A percentile compares a stretch with the other conserved stretches of the same genome.
These are phyloP conservation scores for Wallacemonas sp. DNA, from an alignment of 208 protist genomes.

Conservation along the genomic window DNA sequence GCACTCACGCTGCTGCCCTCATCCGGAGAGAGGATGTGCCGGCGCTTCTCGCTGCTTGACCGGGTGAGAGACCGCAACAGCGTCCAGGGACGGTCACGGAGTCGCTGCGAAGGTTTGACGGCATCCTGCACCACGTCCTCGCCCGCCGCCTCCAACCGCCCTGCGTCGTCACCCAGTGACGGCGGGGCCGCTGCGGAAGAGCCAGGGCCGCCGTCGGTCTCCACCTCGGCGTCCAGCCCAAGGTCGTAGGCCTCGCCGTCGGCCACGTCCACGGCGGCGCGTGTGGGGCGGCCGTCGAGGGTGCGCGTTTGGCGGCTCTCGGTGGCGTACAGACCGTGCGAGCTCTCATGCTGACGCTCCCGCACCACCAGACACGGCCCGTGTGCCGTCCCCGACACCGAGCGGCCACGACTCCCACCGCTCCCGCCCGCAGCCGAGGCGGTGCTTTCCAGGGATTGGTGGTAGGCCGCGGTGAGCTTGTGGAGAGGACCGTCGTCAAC, in stretches of 20 bases:
- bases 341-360: not conserved
- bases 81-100: not conserved
- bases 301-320: not conserved
- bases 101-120: not conserved
- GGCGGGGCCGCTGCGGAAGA: no score
- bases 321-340: not conserved
- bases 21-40: not conserved
- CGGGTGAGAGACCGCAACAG: not conserved
- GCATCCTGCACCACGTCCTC: no score
- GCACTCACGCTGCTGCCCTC: not conserved
- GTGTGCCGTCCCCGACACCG: not conserved
- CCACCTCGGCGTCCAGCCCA: not conserved
- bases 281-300: not conserved
- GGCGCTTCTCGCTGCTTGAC: not conserved
- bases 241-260: no score
- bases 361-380: not conserved
- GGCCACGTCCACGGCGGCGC: no score
- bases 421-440: not conserved
- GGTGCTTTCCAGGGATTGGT: not conserved
- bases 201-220: not conserved
- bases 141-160: no score
- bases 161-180: no score
- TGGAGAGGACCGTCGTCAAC: conserved; percentile 1
- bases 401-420: not conserved
- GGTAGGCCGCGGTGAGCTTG: conserved; percentile 5